Conservation (phyloP, 2,329 filamentous ascomycete species). For the Alternaria gansuensis region DNA sequence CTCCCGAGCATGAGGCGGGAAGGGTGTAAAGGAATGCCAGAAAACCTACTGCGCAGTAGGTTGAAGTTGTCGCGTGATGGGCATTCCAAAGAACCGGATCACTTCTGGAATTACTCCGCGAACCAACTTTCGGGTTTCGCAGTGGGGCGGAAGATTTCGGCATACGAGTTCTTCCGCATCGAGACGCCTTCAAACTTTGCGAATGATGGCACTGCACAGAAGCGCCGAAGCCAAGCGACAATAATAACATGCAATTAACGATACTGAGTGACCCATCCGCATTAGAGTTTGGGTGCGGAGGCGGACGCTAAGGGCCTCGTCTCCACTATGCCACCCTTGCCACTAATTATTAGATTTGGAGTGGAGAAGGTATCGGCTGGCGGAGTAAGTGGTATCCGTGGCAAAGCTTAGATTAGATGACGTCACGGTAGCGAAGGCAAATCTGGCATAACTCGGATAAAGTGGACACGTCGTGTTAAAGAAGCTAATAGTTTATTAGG, state of each 20-base stretch:
- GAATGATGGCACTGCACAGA: slow-evolving; percentile 1
- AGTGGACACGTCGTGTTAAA: not conserved
- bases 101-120: slow-evolving; percentile 1
- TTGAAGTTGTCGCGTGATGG: not conserved
- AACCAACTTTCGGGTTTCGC: not conserved
- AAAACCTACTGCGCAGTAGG: not conserved
- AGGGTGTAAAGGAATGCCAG: too few relatives aligned
- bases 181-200: slow-evolving; percentile 2
- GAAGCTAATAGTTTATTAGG: not conserved
- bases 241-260: not conserved
- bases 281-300: slow-evolving; percentile 5
- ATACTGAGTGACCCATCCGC: slow-evolving; percentile 7
- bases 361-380: not conserved
- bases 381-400: not conserved
- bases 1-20: too few relatives aligned
- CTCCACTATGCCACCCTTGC: slow-evolving; percentile 2
- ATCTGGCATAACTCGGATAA: not conserved
- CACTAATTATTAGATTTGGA: not conserved
- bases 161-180: slow-evolving; percentile 16
- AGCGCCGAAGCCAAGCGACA: not conserved
- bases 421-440: not conserved
- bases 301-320: not conserved
- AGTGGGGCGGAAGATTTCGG: slow-evolving; percentile 8
- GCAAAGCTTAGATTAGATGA: not conserved
- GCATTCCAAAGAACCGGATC: slow-evolving; percentile 3